These are phyloP conservation scores for Aspergillus indologenus DNA, from an alignment of 495 filamentous ascomycete genomes.

Conservation along the genomic window DNA sequence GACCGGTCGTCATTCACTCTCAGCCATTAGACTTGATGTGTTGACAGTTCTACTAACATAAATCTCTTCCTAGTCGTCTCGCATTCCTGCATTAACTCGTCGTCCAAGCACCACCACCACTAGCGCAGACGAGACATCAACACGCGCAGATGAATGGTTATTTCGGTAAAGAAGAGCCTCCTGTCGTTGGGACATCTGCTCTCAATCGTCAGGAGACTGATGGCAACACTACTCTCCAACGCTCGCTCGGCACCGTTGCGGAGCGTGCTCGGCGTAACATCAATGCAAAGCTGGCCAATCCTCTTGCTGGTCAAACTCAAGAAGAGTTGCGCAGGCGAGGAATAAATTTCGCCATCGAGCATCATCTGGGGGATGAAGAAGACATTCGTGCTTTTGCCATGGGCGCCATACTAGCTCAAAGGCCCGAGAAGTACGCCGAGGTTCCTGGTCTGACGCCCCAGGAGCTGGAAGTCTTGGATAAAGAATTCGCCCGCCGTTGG, in stretches of 20 bases:
- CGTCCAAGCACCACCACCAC: not conserved
- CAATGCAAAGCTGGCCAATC: conserved; percentile 66
- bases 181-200: conserved; percentile 12
- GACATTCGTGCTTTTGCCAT: conserved; percentile 69
- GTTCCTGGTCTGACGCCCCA: conserved; percentile 53
- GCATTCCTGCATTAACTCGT: not conserved
- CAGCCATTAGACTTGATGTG: not conserved
- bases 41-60: not conserved
- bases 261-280: conserved; percentile 51
- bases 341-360: conserved; percentile 60
- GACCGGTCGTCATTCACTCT: not conserved
- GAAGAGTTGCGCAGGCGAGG: conserved; percentile 60
- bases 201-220: conserved; percentile 14
- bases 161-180: conserved; percentile 15
- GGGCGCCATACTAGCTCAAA: conserved; percentile 68
- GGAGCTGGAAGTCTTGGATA: conserved; percentile 56
- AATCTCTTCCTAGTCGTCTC: not conserved
- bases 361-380: conserved; percentile 56
- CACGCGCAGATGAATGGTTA: conserved; percentile 7
- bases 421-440: conserved; percentile 51
- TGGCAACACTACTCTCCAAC: conserved; percentile 25
- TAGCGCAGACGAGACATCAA: not conserved
- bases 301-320: conserved; percentile 60
- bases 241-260: conserved; percentile 36
- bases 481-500: conserved; percentile 69